Evolutionary conservation across 1,284 basidiomycete genomes (phyloP).

Genomic region (Marasmius fiardii): DNA sequence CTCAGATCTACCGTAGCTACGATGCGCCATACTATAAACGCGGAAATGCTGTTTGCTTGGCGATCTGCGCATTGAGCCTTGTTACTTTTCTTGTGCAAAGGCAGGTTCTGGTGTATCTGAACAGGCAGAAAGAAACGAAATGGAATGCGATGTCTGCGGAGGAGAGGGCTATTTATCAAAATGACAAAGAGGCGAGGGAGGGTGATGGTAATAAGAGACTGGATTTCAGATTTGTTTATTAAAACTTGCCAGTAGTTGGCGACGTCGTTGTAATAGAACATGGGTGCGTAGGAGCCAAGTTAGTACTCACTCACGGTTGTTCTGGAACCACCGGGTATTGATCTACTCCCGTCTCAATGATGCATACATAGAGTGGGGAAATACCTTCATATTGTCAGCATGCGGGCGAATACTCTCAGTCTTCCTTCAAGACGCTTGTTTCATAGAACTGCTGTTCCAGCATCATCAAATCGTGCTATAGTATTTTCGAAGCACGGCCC

Average conservation of each 20-base stretch:
- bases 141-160: constrained; percentile 3
- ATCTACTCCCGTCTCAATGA: no score
- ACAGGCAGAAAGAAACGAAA: background rate
- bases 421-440: no score
- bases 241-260: constrained; percentile 26
- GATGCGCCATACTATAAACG: background rate
- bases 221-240: constrained; percentile 3
- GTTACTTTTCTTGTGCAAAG: background rate
- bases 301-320: no score
- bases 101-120: background rate
- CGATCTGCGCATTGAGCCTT: background rate
- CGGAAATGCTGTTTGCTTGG: background rate
- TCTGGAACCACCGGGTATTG: no score
- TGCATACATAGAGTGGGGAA: no score
- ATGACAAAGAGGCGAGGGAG: background rate
- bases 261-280: no score
- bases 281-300: no score
- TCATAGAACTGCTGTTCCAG: no score
- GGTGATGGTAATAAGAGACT: background rate
- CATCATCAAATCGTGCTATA: constrained; percentile 50
- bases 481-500: constrained; percentile 60
- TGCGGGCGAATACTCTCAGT: no score
- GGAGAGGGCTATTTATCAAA: background rate
- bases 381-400: background rate
- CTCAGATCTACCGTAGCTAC: background rate